Evolutionary conservation across 2,329 filamentous ascomycete species (phyloP).

Genomic region (Drechslerella coelobrocha): DNA sequence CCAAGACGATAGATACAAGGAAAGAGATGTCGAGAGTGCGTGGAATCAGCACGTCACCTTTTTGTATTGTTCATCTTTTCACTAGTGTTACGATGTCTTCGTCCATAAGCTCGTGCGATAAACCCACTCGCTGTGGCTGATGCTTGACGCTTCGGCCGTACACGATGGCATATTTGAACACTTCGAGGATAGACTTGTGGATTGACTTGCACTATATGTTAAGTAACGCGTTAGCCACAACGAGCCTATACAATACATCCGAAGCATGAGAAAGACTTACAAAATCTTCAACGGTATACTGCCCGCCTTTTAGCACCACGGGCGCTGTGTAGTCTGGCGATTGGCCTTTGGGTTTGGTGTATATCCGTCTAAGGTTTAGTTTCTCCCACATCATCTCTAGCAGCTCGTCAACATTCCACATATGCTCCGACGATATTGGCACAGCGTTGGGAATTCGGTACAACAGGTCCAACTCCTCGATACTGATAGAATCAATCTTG

Average conservation of each 20-base stretch:
- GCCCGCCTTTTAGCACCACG: constrained; percentile 81
- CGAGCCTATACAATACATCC: constrained; percentile 29
- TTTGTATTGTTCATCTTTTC: constrained; percentile 17
- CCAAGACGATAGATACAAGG: neutral
- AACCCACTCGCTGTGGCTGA: constrained; percentile 92
- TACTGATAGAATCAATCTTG: constrained; percentile 98
- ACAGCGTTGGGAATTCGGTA: constrained; percentile 96
- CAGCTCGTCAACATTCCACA: constrained; percentile 97
- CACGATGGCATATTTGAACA: constrained; percentile 93
- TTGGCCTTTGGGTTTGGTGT: constrained; percentile 97
- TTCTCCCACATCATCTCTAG: constrained; percentile 99
- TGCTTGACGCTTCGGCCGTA: constrained; percentile 99
- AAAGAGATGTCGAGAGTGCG: neutral
- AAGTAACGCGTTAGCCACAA: constrained; percentile 13
- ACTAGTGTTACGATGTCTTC: constrained; percentile 86
- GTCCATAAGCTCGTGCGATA: constrained; percentile 88
- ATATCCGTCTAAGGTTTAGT: constrained; percentile 85
- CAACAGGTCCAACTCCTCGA: constrained; percentile 93
- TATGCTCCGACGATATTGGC: constrained; percentile 94
- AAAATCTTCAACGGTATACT: constrained; percentile 94
- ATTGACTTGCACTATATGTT: constrained; percentile 85
- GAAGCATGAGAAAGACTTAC: constrained; percentile 66
- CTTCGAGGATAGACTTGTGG: constrained; percentile 92
- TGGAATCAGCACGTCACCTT: neutral
- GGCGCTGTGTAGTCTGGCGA: constrained; percentile 90